phyloP scores from a whole-genome alignment of 176 grass and related monocot genomes.

The Phoenix roebelenii region DNA sequence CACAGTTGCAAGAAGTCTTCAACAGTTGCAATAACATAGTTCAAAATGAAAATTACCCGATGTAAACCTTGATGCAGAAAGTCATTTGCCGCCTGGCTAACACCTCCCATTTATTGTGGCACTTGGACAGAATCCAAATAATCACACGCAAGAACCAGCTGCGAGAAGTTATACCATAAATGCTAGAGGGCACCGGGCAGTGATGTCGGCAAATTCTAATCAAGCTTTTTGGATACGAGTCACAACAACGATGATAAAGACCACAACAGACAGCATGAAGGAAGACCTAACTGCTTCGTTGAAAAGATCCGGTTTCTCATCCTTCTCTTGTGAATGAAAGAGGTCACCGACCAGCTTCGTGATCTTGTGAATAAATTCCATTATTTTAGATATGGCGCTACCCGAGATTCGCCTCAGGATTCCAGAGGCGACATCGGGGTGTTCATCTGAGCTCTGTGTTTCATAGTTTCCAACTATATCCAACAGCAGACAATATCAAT shows the following conservation, averaged over 20 bases:
- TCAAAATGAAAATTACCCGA: too few relatives aligned
- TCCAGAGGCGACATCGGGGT: constrained; percentile 1
- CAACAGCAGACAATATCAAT: background rate
- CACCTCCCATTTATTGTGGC: background rate
- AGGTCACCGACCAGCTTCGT: constrained; percentile 35
- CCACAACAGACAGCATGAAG: constrained; percentile 65
- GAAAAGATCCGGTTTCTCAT: constrained; percentile 19
- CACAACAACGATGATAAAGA: constrained; percentile 69
- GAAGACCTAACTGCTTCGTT: constrained; percentile 50
- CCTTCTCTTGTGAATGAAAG: constrained; percentile 24
- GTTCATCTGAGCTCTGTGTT: background rate
- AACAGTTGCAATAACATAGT: too few relatives aligned
- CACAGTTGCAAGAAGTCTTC: too few relatives aligned
- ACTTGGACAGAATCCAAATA: background rate
- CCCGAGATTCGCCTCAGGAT: constrained; percentile 38
- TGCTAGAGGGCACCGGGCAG: constrained; percentile 20
- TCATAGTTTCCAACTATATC: constrained; percentile 13
- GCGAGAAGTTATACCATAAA: constrained; percentile 21
- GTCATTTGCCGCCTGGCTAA: too few relatives aligned
- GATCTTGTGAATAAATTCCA: constrained; percentile 56
- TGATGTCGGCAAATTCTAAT: constrained; percentile 52
- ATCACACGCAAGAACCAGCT: background rate
- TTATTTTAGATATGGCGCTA: constrained; percentile 47
- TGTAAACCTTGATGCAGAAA: too few relatives aligned
- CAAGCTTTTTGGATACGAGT: constrained; percentile 42